Evolutionary conservation across 768 basidiomycete species (phyloP).

Genomic region (Mycena belliarum): DNA sequence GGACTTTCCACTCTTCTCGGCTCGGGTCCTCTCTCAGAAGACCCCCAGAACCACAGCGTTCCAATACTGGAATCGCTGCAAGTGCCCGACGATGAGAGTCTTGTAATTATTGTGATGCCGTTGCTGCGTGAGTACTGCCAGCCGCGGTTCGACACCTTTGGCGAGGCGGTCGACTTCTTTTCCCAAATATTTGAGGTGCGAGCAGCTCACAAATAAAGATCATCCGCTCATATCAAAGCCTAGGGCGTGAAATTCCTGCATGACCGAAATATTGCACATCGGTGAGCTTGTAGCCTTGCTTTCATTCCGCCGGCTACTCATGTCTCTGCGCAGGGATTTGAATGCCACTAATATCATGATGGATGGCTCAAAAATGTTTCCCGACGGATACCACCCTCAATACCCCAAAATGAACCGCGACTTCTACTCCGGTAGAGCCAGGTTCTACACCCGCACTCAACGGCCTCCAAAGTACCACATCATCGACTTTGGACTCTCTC

Average conservation of each 20-base stretch:
- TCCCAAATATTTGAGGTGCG: slow-evolving; percentile 34
- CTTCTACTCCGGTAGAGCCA: neutral
- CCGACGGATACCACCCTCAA: neutral
- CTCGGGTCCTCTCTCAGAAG: slow-evolving; percentile 1
- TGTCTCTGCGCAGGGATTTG: neutral
- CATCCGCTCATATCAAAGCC: neutral
- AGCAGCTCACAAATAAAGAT: neutral
- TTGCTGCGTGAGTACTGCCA: slow-evolving; percentile 25
- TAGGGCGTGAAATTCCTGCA: neutral
- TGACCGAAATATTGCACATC: slow-evolving; percentile 31
- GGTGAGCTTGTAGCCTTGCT: neutral
- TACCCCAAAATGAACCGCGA: neutral
- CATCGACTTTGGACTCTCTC: slow-evolving; percentile 2
- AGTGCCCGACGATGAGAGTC: slow-evolving; percentile 23
- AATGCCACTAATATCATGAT: neutral
- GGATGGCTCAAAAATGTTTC: neutral
- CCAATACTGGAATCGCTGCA: slow-evolving; percentile 27
- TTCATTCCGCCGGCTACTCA: too few relatives aligned
- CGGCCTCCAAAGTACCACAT: neutral
- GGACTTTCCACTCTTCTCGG: slow-evolving; percentile 29
- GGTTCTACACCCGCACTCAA: neutral
- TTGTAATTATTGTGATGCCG: slow-evolving; percentile 31
- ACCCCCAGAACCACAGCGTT: slow-evolving; percentile 37
- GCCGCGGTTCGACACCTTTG: slow-evolving; percentile 35
- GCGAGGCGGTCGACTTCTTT: slow-evolving; percentile 35